Conservation (phyloP, 2,329 filamentous ascomycete genomes). For the Cytospora piceicola region DNA sequence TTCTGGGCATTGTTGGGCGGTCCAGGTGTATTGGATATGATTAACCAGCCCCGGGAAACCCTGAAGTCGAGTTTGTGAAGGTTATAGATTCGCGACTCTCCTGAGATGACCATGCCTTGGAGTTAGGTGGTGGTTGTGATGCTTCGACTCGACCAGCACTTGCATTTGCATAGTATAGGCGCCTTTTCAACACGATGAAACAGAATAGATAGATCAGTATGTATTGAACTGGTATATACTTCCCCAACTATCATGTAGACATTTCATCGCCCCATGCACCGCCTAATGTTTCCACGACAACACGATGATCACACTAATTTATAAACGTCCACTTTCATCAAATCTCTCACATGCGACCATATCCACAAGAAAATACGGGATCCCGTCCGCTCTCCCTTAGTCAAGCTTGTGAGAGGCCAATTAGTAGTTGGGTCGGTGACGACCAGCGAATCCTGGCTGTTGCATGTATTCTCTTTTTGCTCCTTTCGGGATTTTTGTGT, state of each 20-base stretch:
- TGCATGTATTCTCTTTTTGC: conserved; percentile 4
- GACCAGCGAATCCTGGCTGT: conserved; percentile 7
- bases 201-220: background rate
- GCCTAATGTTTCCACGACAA: background rate
- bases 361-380: conserved; percentile 4
- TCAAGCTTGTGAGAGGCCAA: conserved; percentile 12
- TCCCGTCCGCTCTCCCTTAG: conserved; percentile 13
- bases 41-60: background rate
- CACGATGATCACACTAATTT: background rate
- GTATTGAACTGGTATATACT: background rate
- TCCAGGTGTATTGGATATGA: background rate
- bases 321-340: background rate
- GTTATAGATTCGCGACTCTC: background rate
- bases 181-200: background rate
- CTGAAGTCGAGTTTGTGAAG: background rate
- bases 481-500: background rate
- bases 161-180: background rate
- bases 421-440: conserved; percentile 14
- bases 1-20: background rate
- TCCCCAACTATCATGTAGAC: background rate
- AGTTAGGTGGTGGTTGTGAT: background rate
- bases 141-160: background rate
- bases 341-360: conserved; percentile 6
- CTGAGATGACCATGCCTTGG: background rate
- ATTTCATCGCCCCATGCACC: background rate